Evolutionary conservation across 106 monocot genomes (phyloP).

Genomic region (Alisma plantagoaquatica): DNA sequence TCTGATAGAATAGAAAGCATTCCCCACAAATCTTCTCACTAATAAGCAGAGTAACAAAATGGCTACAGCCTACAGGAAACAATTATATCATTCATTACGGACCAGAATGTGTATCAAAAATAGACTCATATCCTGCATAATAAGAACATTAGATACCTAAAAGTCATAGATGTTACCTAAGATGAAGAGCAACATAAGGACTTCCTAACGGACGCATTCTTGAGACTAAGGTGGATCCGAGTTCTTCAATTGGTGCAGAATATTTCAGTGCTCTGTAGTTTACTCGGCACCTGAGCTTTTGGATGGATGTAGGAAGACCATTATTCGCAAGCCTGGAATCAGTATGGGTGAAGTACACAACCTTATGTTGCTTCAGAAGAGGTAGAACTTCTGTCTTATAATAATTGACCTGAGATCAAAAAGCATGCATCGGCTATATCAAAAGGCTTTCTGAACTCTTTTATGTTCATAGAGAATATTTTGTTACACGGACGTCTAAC

Average conservation of each 20-base stretch:
- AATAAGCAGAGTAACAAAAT: too few species aligned
- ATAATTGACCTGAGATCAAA: constrained; percentile 55
- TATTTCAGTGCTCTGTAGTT: constrained; percentile 86
- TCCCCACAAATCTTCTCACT: too few species aligned
- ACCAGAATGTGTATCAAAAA: background rate
- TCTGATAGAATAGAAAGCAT: too few species aligned
- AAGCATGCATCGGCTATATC: background rate
- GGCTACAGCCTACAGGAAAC: too few species aligned
- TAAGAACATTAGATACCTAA: background rate
- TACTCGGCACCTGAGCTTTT: constrained; percentile 85
- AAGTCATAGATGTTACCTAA: constrained; percentile 35
- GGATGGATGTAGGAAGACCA: constrained; percentile 73
- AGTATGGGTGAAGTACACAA: constrained; percentile 87
- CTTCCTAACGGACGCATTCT: constrained; percentile 55
- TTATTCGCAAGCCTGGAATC: constrained; percentile 95
- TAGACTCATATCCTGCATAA: background rate
- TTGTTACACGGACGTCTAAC: constrained; percentile 15
- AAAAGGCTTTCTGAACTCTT: background rate
- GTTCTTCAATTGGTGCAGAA: constrained; percentile 60
- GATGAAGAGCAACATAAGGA: constrained; percentile 92
- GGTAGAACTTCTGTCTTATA: constrained; percentile 78
- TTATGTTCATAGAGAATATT: background rate
- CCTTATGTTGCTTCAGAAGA: constrained; percentile 75
- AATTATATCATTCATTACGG: background rate
- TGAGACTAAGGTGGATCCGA: constrained; percentile 59